Base-by-base conservation (phyloP, 2,329 filamentous ascomycete species). In the Blastomyces percursus region DNA sequence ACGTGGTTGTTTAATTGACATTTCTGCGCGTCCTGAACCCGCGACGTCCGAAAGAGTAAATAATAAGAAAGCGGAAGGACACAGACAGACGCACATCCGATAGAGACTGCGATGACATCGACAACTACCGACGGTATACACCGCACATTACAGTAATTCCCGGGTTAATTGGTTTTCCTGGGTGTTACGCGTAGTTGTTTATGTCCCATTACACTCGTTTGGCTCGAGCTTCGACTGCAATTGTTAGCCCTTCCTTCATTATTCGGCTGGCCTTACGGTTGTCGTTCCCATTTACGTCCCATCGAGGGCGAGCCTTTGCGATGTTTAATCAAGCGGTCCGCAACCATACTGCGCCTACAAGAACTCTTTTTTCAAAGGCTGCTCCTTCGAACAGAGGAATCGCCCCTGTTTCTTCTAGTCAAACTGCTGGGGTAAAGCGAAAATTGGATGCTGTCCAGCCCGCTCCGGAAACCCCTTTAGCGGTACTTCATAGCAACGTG, bases 401-500 rank as follows among this genome's bases (percentile, higher is more conserved):
- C 30, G 52, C 61, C 6, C 63, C 69, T 6, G 69, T 70, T 40
- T 58, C 69, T 27, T 63, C 69, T 40, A 64, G 65, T 24, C 71
- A 71, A 44, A 68, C 71, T 7, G 62, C 67, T 46, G 74, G 73
- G 12, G 67, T 73, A 59, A 76, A 76, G 64, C 72, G 75, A 52
- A 77, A 77, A 65, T 68, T 75, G 24, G 75, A 77, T 42, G 70
- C 72, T 67, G 63, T 68, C 19, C 58, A 54, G 67, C 66, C 44
- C 5, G 40, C 50, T 9, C 50, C 67, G 21, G 68, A 69, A 52
- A 74, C 73, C 6, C 67, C 70, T 6, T 65, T 81, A 61, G 74
- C 73, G 1, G 76, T 75, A 16, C 72, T 81, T 21, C 79, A 80
- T 66, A 75, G 72, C 58, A 74, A 73, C 3, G 82, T 88, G 11